Evolutionary conservation across 306 rosid species (phyloP).

Genomic region (Phaseolus lunatus): DNA sequence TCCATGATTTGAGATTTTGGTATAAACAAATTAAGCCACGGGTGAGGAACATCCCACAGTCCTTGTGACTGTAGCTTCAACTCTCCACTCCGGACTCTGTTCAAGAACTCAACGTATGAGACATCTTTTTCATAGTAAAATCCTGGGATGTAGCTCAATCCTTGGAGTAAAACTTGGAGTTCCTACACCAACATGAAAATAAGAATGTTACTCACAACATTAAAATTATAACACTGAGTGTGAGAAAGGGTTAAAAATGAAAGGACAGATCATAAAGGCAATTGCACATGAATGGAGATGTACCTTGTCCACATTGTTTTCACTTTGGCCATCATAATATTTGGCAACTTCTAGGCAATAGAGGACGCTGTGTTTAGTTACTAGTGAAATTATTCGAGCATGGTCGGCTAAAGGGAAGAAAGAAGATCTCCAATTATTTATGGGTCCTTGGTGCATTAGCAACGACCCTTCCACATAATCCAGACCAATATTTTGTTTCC

Average conservation of each 20-base stretch:
- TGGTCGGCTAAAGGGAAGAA: conserved; percentile 84
- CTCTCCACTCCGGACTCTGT: conserved; percentile 80
- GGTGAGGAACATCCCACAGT: conserved; percentile 95
- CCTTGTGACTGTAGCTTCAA: conserved; percentile 74
- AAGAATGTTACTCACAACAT: conserved; percentile 1
- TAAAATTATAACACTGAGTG: not conserved
- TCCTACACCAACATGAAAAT: conserved; percentile 50
- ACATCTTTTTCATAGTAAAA: conserved; percentile 67
- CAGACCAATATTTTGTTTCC: conserved; percentile 55
- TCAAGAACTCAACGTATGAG: conserved; percentile 66
- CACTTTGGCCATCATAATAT: conserved; percentile 66
- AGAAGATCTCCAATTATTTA: conserved; percentile 94
- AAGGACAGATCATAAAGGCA: conserved; percentile 9
- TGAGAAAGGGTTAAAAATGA: not conserved
- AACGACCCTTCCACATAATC: conserved; percentile 85
- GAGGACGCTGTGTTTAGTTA: conserved; percentile 65
- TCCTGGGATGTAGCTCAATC: conserved; percentile 63
- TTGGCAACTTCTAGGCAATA: conserved; percentile 88
- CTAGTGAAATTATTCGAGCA: conserved; percentile 60
- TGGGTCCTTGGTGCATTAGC: conserved; percentile 77
- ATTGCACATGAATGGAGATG: conserved; percentile 11
- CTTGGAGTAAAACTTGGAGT: conserved; percentile 53
- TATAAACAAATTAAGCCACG: conserved; percentile 85
- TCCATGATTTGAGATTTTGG: conserved; percentile 71
- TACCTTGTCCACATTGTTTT: conserved; percentile 65